Percentiles rank a stretch among this genome's conserved stretches.
phyloP scores from a whole-genome alignment of 2,329 filamentous ascomycete genomes.

The Monilinia vaccinii-corymbosi region DNA sequence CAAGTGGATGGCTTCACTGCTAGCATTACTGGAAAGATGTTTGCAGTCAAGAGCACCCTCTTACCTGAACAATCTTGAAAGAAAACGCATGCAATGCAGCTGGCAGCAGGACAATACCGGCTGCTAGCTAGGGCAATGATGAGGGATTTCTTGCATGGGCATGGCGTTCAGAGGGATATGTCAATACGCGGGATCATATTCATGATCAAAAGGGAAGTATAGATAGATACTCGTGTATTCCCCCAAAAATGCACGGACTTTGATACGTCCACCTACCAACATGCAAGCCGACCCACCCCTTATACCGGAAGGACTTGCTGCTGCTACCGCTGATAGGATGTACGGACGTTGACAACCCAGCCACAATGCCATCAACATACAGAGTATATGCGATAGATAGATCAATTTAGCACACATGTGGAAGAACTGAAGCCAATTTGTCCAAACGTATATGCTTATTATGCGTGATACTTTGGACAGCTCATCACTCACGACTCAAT shows the following conservation, averaged over 20 bases:
- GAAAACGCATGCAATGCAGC: slow-evolving; percentile 7
- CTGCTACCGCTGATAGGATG: no score
- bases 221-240: slow-evolving; percentile 5
- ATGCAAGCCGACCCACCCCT: neutral
- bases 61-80: slow-evolving; percentile 36
- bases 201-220: slow-evolving; percentile 9
- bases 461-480: no score
- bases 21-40: slow-evolving; percentile 92
- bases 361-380: no score
- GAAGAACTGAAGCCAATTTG: no score
- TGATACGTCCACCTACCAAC: neutral
- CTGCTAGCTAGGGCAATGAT: slow-evolving; percentile 2
- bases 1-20: slow-evolving; percentile 96
- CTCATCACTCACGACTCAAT: no score
- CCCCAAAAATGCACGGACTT: slow-evolving; percentile 6
- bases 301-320: no score
- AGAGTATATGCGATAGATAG: no score
- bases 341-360: no score
- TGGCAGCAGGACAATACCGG: neutral
- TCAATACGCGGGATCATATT: slow-evolving; percentile 11
- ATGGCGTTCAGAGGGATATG: slow-evolving; percentile 22
- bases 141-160: slow-evolving; percentile 19
- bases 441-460: no score
- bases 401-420: no score
- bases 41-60: slow-evolving; percentile 72